Base-by-base conservation (phyloP, 371 early-diverging fungal species). In the Mucor circinelloides region DNA sequence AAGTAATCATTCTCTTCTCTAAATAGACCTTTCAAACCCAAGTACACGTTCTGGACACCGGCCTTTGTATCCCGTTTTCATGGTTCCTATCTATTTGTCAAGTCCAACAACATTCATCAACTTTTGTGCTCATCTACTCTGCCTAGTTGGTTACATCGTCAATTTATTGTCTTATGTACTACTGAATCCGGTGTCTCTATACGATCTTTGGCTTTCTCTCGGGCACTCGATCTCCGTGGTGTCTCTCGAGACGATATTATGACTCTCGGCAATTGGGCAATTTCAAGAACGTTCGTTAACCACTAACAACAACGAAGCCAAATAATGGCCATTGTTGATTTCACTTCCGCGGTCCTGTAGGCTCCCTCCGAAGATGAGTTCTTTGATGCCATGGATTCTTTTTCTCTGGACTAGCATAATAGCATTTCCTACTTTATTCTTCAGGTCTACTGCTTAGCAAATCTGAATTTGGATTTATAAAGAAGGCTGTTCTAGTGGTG, bases 161-260 rank as follows among this genome's bases (percentile, higher is more conserved):
- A 19, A 3, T 54, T 68, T 28, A 56, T 68, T 30, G 54, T 48
- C 0, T 28, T 64, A 13, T 64, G 46, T 17, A 67, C 64, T 1
- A 30, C 17, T 2, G 67, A 66, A 60, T 27, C 56, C 2, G 15
- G 38, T 1, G 61, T 67, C 4, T 60, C 60, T 4, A 50, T 67
- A 10, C 67, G 64, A 0, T 71, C 67, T 12, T 1, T 71, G 0
- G 67, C 67, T 19, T 67, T 64, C 0, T 58, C 66, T 30, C 50
- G 21, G 1, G 64, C 67, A 3, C 32, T 71, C 0, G 44, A 54
- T n/a, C 7, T 4, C n/a, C n/a, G n/a, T 7, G 69, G 63, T 17
- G 58, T 68, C 7, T 44, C 63, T 9, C 2, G 17, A 9, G 64
- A 68, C 21, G 52, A 63, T n/a, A 63, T 68, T 9, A 40, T 68